A percentile compares a stretch with the other conserved stretches of the same genome.
phyloP scores from a whole-genome alignment of 768 basidiomycete species.

The Termitomyces sp. region DNA sequence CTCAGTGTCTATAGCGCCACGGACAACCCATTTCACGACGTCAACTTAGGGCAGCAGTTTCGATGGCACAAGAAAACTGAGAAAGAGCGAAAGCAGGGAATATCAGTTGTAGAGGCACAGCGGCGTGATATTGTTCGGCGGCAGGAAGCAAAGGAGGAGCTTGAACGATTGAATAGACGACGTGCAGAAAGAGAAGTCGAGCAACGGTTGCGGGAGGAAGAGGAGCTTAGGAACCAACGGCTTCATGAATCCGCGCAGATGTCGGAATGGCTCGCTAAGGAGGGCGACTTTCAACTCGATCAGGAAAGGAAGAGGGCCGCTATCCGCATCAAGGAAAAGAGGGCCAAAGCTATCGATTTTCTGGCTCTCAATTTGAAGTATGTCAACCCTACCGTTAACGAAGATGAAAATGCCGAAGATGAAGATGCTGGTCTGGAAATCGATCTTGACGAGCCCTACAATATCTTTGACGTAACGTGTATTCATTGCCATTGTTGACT shows the following conservation, averaged over 20 bases:
- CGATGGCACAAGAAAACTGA: conserved; percentile 99
- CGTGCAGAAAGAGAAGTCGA: conserved; percentile 94
- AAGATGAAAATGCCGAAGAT: conserved; percentile 50
- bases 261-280: conserved; percentile 97
- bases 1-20: conserved; percentile 94
- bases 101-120: conserved; percentile 76
- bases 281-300: conserved; percentile 95
- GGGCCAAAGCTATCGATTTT: conserved; percentile 99
- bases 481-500: not conserved
- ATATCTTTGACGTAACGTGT: conserved; percentile 86
- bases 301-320: conserved; percentile 89
- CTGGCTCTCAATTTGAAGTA: conserved; percentile 94
- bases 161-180: conserved; percentile 85
- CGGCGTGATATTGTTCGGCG: conserved; percentile 74
- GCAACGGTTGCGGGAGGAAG: conserved; percentile 84
- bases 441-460: conserved; percentile 97
- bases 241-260: conserved; percentile 94
- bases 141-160: conserved; percentile 92
- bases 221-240: conserved; percentile 84
- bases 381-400: conserved; percentile 65
- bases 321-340: conserved; percentile 92
- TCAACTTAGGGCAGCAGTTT: conserved; percentile 94
- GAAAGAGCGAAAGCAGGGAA: conserved; percentile 87
- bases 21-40: conserved; percentile 98
- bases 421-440: conserved; percentile 94